Conservation (phyloP, 2,329 filamentous ascomycete species). For the Calonectria naviculata region DNA sequence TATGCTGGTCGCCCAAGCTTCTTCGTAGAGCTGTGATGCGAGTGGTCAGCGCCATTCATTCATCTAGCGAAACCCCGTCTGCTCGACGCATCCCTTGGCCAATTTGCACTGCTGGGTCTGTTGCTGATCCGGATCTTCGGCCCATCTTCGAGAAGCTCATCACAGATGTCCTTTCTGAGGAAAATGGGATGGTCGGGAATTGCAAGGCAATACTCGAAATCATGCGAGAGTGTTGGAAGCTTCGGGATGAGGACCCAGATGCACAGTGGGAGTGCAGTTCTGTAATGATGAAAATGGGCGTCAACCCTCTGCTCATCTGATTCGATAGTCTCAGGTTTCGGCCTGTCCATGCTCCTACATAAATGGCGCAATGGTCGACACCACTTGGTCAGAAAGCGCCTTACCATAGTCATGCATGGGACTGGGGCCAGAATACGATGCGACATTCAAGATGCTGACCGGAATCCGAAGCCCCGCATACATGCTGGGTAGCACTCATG, state of each 20-base stretch:
- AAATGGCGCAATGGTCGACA: not conserved
- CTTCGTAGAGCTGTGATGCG: not conserved
- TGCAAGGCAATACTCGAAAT: not conserved
- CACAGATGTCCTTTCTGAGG: not conserved
- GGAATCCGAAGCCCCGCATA: not conserved
- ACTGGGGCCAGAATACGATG: not conserved
- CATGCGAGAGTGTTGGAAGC: not conserved
- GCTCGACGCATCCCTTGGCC: slow-evolving; percentile 3
- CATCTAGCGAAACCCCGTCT: not conserved
- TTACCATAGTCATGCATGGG: not conserved
- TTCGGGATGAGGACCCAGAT: not conserved
- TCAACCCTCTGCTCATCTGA: slow-evolving; percentile 8
- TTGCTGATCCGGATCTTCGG: not conserved
- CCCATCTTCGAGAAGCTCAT: not conserved
- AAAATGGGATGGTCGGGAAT: not conserved
- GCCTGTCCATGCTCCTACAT: not conserved
- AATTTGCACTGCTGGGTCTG: not conserved
- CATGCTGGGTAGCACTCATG: not conserved
- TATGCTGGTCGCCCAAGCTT: not conserved
- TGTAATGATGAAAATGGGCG: slow-evolving; percentile 4
- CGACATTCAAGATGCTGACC: not conserved
- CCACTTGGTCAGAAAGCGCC: not conserved
- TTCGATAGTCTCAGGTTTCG: not conserved
- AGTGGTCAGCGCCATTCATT: not conserved
- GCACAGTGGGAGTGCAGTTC: not conserved